These are phyloP conservation scores for Wallacemonas rigidus DNA, from an alignment of 208 protist genomes.

Conservation along the genomic window DNA sequence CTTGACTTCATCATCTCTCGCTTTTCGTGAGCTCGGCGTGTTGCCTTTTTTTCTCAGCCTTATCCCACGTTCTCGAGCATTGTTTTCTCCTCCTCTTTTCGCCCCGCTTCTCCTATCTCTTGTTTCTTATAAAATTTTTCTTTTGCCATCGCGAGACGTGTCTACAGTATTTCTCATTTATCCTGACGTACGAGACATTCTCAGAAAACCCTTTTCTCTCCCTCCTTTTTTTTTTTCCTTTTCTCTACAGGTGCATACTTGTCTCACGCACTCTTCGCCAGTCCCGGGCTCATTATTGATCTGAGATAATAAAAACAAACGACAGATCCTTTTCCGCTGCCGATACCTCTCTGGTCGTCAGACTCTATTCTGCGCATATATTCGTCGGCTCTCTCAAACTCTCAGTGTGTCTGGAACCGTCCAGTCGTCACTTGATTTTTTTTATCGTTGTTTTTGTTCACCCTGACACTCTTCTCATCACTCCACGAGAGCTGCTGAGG, in stretches of 20 bases:
- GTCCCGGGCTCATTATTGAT: no score
- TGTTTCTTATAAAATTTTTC: not conserved
- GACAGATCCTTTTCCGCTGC: no score
- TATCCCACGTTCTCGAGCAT: not conserved
- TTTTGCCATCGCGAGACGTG: not conserved
- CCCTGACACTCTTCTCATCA: slow-evolving; percentile 1
- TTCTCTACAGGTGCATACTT: not conserved
- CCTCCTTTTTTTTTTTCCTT: slow-evolving; percentile 9
- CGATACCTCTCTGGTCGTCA: no score
- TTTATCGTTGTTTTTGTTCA: not conserved
- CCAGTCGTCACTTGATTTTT: not conserved
- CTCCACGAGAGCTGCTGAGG: slow-evolving; percentile 12
- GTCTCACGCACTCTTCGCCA: no score
- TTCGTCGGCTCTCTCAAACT: not conserved
- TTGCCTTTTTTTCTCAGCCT: not conserved
- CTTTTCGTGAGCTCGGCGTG: not conserved
- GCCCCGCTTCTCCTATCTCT: not conserved
- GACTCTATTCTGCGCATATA: no score
- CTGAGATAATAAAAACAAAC: no score
- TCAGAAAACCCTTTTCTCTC: not conserved
- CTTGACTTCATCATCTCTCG: not conserved
- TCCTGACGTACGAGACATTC: not conserved
- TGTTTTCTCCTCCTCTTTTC: not conserved
- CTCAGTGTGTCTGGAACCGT: not conserved
- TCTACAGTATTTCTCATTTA: not conserved